Percentiles rank a stretch among this genome's conserved stretches.
Conservation (phyloP, 2,329 filamentous ascomycete genomes). For the Colletotrichum sp. region DNA sequence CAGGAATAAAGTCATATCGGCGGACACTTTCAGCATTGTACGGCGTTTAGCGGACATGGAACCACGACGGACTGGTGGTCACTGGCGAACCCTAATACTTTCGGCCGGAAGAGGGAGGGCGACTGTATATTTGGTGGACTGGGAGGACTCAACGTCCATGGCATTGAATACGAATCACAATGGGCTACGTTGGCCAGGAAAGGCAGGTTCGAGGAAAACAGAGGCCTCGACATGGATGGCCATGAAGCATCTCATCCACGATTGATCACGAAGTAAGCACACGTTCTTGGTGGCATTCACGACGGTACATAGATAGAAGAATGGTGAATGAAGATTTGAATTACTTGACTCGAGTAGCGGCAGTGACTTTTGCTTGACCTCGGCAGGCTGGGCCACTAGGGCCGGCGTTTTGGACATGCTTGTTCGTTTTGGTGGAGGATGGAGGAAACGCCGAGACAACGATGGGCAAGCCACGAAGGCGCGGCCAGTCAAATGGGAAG, state of each 20-base stretch:
- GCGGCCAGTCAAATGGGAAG: neutral
- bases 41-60: constrained; percentile 16
- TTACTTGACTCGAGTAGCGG: neutral
- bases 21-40: constrained; percentile 17
- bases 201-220: neutral
- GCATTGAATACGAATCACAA: neutral
- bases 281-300: neutral
- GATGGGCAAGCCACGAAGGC: neutral
- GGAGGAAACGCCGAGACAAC: neutral
- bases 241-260: neutral
- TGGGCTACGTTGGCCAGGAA: neutral
- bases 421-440: neutral
- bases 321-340: neutral
- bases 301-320: neutral
- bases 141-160: neutral
- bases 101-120: neutral
- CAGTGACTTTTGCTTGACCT: neutral
- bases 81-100: neutral
- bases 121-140: neutral
- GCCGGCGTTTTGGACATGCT: neutral
- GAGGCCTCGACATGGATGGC: neutral
- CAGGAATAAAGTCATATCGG: neutral
- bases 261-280: neutral
- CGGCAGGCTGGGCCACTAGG: neutral
- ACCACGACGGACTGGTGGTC: neutral